Evolutionary conservation across 2,329 filamentous ascomycete genomes (phyloP).

Genomic region (Phyllosticta citribraziliensis): DNA sequence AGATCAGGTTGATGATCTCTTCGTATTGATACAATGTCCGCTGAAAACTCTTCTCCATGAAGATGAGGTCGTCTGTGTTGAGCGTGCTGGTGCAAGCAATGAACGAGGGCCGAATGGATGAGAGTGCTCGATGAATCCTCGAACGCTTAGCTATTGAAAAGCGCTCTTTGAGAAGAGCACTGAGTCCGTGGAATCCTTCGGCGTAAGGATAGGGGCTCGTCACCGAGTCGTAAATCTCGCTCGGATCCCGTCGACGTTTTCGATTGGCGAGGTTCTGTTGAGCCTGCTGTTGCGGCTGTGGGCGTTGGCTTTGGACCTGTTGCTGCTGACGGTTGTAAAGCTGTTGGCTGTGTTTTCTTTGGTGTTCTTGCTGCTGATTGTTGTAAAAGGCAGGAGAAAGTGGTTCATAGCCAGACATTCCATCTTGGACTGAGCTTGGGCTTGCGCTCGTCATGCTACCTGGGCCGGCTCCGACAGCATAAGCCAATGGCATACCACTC

Average conservation of each 20-base stretch:
- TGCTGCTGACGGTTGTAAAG: slow-evolving; percentile 17
- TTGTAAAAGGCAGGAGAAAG: slow-evolving; percentile 25
- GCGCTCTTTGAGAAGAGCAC: slow-evolving; percentile 66
- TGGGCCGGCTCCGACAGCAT: slow-evolving; percentile 51
- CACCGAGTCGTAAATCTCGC: slow-evolving; percentile 78
- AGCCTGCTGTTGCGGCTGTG: slow-evolving; percentile 7
- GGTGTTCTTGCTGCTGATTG: slow-evolving; percentile 17
- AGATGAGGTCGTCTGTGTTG: slow-evolving; percentile 79
- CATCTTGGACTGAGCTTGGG: slow-evolving; percentile 45
- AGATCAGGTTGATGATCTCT: slow-evolving; percentile 77
- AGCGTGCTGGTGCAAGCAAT: slow-evolving; percentile 87
- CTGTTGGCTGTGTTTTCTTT: slow-evolving; percentile 12
- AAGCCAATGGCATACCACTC: slow-evolving; percentile 43
- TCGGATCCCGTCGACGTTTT: slow-evolving; percentile 59
- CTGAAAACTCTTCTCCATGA: slow-evolving; percentile 97
- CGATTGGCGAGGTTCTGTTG: slow-evolving; percentile 14
- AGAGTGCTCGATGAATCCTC: slow-evolving; percentile 76
- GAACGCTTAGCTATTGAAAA: slow-evolving; percentile 69
- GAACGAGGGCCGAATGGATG: slow-evolving; percentile 84
- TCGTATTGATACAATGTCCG: slow-evolving; percentile 87
- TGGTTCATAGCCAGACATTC: slow-evolving; percentile 21
- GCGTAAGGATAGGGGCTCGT: slow-evolving; percentile 89
- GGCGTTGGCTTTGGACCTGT: slow-evolving; percentile 18
- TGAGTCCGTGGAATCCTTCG: slow-evolving; percentile 78
- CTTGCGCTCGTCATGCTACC: slow-evolving; percentile 48